Conservation (phyloP, 768 basidiomycete genomes). For the Tricholoma furcatifolium region DNA sequence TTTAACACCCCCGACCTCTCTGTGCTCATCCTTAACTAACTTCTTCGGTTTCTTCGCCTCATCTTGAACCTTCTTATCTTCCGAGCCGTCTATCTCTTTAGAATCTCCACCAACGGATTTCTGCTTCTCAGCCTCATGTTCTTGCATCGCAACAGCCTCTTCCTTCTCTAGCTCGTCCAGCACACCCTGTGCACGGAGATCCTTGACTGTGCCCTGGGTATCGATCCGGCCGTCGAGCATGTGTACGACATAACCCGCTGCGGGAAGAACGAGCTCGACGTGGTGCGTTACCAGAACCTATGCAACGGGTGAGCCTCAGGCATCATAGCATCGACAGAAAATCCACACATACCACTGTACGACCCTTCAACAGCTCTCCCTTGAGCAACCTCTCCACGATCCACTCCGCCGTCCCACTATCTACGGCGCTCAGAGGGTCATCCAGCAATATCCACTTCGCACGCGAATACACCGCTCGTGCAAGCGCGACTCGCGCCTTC, state of each 20-base stretch:
- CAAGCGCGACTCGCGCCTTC: slow-evolving; percentile 80
- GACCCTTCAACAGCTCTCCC: slow-evolving; percentile 61
- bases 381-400: slow-evolving; percentile 53
- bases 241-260: slow-evolving; percentile 65
- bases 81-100: slow-evolving; percentile 18
- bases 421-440: slow-evolving; percentile 81
- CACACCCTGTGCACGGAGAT: slow-evolving; percentile 58
- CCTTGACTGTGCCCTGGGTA: slow-evolving; percentile 62
- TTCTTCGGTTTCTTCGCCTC: slow-evolving; percentile 65
- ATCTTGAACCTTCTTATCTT: slow-evolving; percentile 15
- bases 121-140: slow-evolving; percentile 39
- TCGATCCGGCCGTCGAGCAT: slow-evolving; percentile 80
- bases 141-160: slow-evolving; percentile 4
- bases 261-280: slow-evolving; percentile 74
- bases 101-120: slow-evolving; percentile 7
- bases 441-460: slow-evolving; percentile 72
- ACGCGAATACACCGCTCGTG: slow-evolving; percentile 76
- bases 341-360: slow-evolving; percentile 55
- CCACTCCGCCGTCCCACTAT: slow-evolving; percentile 33
- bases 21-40: slow-evolving; percentile 77
- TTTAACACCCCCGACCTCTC: slow-evolving; percentile 80
- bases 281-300: slow-evolving; percentile 78
- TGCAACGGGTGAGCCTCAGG: no score
- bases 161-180: slow-evolving; percentile 57
- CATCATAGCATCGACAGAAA: neutral